Conservation (phyloP, 176 grass and related monocot species). For the Zizania latifolia region DNA sequence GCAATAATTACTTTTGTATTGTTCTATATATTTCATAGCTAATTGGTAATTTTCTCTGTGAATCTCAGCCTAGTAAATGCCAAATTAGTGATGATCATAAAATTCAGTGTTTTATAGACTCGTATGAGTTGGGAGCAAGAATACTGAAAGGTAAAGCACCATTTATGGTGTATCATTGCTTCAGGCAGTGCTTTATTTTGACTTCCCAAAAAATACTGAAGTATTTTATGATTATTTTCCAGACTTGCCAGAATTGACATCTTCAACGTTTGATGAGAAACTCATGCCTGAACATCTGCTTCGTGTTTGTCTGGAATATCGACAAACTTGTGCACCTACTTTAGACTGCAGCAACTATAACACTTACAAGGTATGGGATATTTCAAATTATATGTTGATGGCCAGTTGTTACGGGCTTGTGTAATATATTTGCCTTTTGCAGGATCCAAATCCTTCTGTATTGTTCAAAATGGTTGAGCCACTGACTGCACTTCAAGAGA, state of each 20-base stretch:
- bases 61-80: slow-evolving; percentile 44
- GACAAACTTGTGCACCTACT: slow-evolving; percentile 34
- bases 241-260: slow-evolving; percentile 56
- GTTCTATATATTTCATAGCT: slow-evolving; percentile 14
- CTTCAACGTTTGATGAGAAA: slow-evolving; percentile 68
- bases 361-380: slow-evolving; percentile 57
- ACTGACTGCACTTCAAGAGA: slow-evolving; percentile 45
- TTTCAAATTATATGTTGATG: slow-evolving; percentile 15
- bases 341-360: slow-evolving; percentile 48
- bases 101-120: slow-evolving; percentile 68
- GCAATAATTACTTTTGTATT: background rate
- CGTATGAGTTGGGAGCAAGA: slow-evolving; percentile 69
- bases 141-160: slow-evolving; percentile 63
- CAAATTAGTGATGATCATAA: slow-evolving; percentile 56
- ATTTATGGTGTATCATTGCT: slow-evolving; percentile 23
- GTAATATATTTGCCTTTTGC: slow-evolving; percentile 31
- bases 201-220: too few relatives aligned
- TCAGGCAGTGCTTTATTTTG: slow-evolving; percentile 9
- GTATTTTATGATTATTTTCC: slow-evolving; percentile 30
- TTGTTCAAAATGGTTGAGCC: slow-evolving; percentile 78
- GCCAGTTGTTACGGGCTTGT: background rate
- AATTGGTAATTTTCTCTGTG: slow-evolving; percentile 25
- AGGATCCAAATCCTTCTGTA: slow-evolving; percentile 72
- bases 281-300: slow-evolving; percentile 79
- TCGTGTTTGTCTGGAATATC: slow-evolving; percentile 67